Base-by-base conservation (phyloP, 345 rosid genomes). In the Hypericum perforatum region DNA sequence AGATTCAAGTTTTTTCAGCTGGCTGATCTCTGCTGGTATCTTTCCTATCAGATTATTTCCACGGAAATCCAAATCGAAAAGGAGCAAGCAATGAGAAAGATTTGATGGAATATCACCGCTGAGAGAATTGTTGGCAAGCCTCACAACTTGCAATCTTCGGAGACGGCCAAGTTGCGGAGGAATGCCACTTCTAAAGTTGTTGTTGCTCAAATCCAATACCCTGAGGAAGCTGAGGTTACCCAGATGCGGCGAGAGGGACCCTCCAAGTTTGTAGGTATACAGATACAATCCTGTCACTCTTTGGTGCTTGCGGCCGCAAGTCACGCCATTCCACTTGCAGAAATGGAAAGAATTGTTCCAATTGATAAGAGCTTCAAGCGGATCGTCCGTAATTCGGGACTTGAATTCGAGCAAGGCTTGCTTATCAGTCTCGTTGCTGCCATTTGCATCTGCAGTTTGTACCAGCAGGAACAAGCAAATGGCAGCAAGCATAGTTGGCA, bases 161-260 rank as follows among this genome's bases (percentile, higher is more conserved):
- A 64, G 13, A 41, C 11, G 43, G 6, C 69, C 59, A 0, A 64
- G 0, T 9, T 58, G 58, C 6, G 11, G 13, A 11, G 66, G 74
- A 41, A 64, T 69, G 14, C 38, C 22, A 9, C 13, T 32, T 11
- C 37, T 11, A 49, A 56, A 9, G 39, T 16, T 6, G 56, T 56
- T 49, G 67, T 56, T 50, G 0, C 13, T 6, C 22, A 63, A 39
- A 5, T 42, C 0, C 0, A 63, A 5, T 8, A 8, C 56, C 14
- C 15, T 37, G 8, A 63, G 56, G 37, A 63, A 55, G 44, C 49
- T 63, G 5, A 63, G 48, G 37, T 49, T 63, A 15, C 66, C 66
- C 6, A 55, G 8, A 13, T 49, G 9, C 5, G 61, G 60, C 0
- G 60, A 55, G 36, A 55, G 22, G 9, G 50, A 39, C 0, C 60